Conservation (phyloP, 2,329 filamentous ascomycete species). For the Aspergillus carbonarius region DNA sequence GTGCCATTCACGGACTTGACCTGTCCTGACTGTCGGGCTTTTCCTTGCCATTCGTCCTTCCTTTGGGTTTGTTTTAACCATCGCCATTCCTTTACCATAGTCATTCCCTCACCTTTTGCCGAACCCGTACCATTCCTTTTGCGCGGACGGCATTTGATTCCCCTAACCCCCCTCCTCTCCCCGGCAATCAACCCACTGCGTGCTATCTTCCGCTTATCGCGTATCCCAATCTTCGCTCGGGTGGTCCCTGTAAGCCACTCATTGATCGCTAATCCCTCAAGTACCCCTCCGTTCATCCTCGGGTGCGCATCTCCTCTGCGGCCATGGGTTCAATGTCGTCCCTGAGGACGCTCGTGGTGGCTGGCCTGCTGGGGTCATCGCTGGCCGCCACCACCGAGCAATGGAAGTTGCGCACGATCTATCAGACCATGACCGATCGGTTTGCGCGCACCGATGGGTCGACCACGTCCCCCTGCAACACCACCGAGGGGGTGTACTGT, state of each 20-base stretch:
- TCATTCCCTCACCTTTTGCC: neutral
- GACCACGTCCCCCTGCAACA: conserved; percentile 31
- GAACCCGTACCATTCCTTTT: neutral
- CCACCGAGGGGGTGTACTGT: conserved; percentile 43
- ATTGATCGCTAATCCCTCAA: neutral
- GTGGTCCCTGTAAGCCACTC: neutral
- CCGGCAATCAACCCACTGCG: neutral
- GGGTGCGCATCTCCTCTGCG: no score
- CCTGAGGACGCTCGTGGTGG: neutral
- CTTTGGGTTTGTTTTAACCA: neutral
- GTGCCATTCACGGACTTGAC: neutral
- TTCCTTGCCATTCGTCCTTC: neutral
- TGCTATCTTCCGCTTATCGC: neutral
- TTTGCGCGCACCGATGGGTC: conserved; percentile 45
- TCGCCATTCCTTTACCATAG: neutral
- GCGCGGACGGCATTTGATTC: neutral
- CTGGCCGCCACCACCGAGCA: conserved; percentile 27
- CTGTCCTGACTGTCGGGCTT: neutral
- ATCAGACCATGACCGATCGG: conserved; percentile 50
- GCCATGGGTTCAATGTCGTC: neutral
- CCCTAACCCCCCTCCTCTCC: no score
- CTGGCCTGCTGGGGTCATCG: conserved; percentile 1
- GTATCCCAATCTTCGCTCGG: neutral
- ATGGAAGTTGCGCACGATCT: conserved; percentile 47
- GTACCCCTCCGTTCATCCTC: no score